Conservation (phyloP, 2,329 filamentous ascomycete species). For the Penicillium brasilianum region DNA sequence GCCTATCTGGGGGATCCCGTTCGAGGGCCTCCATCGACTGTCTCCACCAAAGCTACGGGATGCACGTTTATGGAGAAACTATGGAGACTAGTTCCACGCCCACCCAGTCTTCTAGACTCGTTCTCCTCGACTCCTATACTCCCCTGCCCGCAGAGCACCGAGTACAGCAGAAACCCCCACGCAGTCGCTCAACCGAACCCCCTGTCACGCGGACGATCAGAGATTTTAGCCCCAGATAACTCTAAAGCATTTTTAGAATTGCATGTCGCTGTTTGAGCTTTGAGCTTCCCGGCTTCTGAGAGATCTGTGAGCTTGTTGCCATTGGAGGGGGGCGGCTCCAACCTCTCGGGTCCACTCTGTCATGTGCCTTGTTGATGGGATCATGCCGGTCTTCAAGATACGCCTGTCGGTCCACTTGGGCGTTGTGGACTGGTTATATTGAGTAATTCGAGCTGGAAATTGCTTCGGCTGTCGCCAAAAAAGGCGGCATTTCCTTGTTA, state of each 20-base stretch:
- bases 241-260: conserved; percentile 7
- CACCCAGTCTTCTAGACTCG: conserved; percentile 1
- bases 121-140: neutral
- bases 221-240: conserved; percentile 15
- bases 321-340: neutral
- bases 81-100: conserved; percentile 2
- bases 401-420: conserved; percentile 8
- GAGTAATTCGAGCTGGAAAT: conserved; percentile 28
- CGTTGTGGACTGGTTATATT: conserved; percentile 12
- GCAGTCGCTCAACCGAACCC: neutral
- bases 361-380: neutral
- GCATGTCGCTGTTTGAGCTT: neutral
- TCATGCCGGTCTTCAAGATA: neutral
- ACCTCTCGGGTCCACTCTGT: neutral
- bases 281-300: neutral
- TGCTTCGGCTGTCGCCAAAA: neutral
- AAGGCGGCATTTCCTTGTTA: conserved; percentile 15
- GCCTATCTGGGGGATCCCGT: conserved; percentile 33
- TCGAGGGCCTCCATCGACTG: neutral
- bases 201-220: conserved; percentile 22
- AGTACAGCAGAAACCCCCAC: neutral
- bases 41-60: conserved; percentile 13
- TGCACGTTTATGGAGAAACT: conserved; percentile 7
- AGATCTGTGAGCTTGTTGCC: neutral
- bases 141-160: neutral